Conservation (phyloP, 768 basidiomycete genomes). For the Suillus paluster region DNA sequence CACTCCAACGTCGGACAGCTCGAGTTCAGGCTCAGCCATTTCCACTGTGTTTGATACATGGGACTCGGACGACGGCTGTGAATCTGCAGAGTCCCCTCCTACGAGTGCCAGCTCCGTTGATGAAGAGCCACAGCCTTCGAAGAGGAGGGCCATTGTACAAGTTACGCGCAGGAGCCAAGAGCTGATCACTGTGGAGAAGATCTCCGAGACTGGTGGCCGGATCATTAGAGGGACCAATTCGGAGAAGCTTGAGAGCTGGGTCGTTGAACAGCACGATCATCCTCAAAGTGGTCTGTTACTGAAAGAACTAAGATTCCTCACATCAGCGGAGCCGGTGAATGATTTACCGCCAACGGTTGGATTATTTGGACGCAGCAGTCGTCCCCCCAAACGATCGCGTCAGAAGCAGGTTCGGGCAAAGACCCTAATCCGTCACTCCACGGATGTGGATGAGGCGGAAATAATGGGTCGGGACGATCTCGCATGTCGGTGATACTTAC, state of each 20-base stretch:
- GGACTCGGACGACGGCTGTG: neutral
- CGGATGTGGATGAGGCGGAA: neutral
- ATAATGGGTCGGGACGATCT: neutral
- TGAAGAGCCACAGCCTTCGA: neutral
- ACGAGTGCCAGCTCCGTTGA: neutral
- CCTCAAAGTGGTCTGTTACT: neutral
- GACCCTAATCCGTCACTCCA: constrained; percentile 1
- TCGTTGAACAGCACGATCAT: neutral
- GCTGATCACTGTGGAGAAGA: neutral
- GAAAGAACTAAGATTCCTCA: neutral
- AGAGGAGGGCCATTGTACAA: neutral
- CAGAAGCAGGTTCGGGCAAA: neutral
- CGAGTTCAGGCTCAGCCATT: neutral
- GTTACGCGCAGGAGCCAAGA: neutral
- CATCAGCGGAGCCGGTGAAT: neutral
- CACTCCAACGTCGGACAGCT: neutral
- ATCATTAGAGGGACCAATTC: neutral
- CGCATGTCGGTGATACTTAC: neutral
- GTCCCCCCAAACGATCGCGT: neutral
- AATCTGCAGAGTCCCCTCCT: neutral
- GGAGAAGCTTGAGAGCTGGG: neutral
- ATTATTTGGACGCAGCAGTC: neutral
- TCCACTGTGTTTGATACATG: neutral
- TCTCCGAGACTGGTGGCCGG: neutral
- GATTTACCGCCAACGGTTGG: neutral